phyloP scores from a whole-genome alignment of 1,284 basidiomycete genomes.

The Agroathelia rolfsii region DNA sequence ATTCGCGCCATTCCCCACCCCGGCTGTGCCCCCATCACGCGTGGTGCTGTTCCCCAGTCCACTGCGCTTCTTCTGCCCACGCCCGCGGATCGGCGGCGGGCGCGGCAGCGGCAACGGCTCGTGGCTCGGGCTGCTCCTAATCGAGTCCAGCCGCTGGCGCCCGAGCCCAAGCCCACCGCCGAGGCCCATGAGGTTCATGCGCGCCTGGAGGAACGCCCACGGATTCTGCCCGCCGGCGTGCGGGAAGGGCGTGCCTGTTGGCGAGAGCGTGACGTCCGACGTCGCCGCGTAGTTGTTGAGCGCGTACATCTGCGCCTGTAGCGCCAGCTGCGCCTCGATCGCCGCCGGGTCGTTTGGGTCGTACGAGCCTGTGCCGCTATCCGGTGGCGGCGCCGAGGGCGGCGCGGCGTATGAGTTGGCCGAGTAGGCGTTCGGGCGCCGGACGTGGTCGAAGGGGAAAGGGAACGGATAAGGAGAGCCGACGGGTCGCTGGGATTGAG shows the following conservation, averaged over 20 bases:
- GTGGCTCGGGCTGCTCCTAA: conserved; percentile 73
- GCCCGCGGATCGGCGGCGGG: conserved; percentile 25
- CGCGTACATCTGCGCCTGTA: conserved; percentile 69
- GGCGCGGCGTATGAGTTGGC: conserved; percentile 23
- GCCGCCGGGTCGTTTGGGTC: conserved; percentile 40
- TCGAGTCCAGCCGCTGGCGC: conserved; percentile 20
- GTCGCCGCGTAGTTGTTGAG: conserved; percentile 54
- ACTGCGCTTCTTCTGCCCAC: conserved; percentile 26
- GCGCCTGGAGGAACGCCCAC: conserved; percentile 54
- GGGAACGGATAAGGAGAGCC: conserved; percentile 74
- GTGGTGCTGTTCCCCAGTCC: too few relatives aligned
- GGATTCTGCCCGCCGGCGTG: conserved; percentile 45
- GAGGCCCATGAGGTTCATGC: conserved; percentile 33
- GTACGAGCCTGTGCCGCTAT: conserved; percentile 32
- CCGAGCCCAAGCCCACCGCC: conserved; percentile 22
- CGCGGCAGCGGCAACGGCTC: conserved; percentile 52
- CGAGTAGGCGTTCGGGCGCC: conserved; percentile 35
- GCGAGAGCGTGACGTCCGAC: conserved; percentile 64
- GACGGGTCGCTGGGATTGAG: conserved; percentile 42
- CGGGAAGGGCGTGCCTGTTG: conserved; percentile 60
- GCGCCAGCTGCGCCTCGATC: conserved; percentile 56
- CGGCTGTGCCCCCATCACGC: conserved; percentile 13
- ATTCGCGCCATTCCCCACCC: conserved; percentile 16
- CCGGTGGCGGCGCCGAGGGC: conserved; percentile 30
- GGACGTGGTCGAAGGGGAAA: conserved; percentile 63